phyloP scores from a whole-genome alignment of 2,329 filamentous ascomycete genomes.

The Penicillium occitanis region DNA sequence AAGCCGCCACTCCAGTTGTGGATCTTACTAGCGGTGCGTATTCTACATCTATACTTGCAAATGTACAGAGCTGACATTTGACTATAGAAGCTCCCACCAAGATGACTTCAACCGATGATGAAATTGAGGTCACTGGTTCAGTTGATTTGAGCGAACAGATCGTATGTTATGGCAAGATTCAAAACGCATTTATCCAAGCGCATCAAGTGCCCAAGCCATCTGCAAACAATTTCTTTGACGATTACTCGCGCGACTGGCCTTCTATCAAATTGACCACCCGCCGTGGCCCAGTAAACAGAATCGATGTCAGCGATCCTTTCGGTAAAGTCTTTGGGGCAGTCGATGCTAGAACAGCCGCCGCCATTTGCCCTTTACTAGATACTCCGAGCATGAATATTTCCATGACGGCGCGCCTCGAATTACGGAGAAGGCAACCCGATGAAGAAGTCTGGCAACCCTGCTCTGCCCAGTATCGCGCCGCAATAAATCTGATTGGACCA shows the following conservation, averaged over 20 bases:
- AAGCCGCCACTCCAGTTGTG: constrained; percentile 49
- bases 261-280: constrained; percentile 70
- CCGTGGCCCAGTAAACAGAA: constrained; percentile 60
- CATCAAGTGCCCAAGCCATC: constrained; percentile 68
- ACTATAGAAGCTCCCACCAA: constrained; percentile 24
- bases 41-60: background rate
- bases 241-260: constrained; percentile 61
- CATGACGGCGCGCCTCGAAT: constrained; percentile 68
- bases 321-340: constrained; percentile 73
- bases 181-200: constrained; percentile 65
- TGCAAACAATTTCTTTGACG: constrained; percentile 57
- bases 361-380: constrained; percentile 72
- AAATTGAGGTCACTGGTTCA: constrained; percentile 49
- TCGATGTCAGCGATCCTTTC: constrained; percentile 72
- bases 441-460: constrained; percentile 64
- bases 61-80: background rate
- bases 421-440: constrained; percentile 61
- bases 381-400: constrained; percentile 63
- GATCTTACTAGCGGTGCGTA: constrained; percentile 44
- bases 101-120: constrained; percentile 34
- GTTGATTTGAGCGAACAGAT: constrained; percentile 65
- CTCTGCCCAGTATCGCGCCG: constrained; percentile 63
- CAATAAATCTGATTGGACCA: constrained; percentile 78
- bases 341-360: constrained; percentile 65
- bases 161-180: constrained; percentile 78